These are phyloP conservation scores for Mitragyna speciosa DNA, from an alignment of 257 asterid genomes.

Conservation along the genomic window DNA sequence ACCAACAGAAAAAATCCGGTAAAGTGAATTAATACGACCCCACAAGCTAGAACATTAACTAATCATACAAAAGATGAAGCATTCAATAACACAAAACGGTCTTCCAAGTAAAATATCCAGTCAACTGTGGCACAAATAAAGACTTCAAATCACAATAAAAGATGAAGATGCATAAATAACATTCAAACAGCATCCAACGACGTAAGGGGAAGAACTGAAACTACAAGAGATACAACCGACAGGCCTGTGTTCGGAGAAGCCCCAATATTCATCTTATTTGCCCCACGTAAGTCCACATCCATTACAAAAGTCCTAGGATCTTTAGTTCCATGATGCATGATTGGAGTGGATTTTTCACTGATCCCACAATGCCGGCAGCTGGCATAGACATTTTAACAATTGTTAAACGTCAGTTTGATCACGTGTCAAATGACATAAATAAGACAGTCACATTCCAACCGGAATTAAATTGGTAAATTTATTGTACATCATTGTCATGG, in stretches of 20 bases:
- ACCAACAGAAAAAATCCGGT: background rate
- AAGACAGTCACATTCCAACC: background rate
- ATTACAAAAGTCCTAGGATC: conserved; percentile 85
- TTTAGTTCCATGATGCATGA: conserved; percentile 87
- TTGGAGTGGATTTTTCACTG: conserved; percentile 66
- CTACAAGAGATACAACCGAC: background rate
- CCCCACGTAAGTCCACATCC: conserved; percentile 94
- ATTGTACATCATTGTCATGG: background rate
- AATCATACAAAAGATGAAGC: background rate
- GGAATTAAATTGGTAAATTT: too few relatives aligned
- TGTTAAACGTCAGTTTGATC: background rate
- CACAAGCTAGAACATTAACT: background rate
- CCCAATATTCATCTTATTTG: conserved; percentile 53
- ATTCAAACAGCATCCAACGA: background rate
- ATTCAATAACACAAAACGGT: background rate
- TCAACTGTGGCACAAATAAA: background rate
- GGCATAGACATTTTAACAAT: conserved; percentile 16
- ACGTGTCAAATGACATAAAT: background rate
- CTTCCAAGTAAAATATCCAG: background rate
- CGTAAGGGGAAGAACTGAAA: background rate
- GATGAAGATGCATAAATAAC: background rate
- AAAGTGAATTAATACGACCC: background rate
- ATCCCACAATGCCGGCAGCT: conserved; percentile 83
- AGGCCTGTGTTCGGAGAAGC: background rate
- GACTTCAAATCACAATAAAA: background rate